Evolutionary conservation across 78 protist genomes (phyloP).

Genomic region (Blattamonas nauphoetae): DNA sequence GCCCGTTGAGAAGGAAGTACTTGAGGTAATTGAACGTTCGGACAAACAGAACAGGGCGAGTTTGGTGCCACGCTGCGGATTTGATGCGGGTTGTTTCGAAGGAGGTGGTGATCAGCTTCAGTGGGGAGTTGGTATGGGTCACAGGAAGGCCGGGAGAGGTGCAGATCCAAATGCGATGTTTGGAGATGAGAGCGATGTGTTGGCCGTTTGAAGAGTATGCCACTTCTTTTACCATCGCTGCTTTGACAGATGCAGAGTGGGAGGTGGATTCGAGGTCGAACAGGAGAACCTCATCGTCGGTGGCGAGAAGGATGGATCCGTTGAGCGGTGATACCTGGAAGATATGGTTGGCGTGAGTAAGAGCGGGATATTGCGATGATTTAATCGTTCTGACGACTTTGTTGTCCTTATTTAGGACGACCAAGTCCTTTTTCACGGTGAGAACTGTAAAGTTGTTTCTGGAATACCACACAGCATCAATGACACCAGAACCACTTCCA

Average conservation of each 20-base stretch:
- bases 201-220: background rate
- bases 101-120: background rate
- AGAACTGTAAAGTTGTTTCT: background rate
- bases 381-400: background rate
- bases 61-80: background rate
- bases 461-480: background rate
- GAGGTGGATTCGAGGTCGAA: conserved; percentile 8
- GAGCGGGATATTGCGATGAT: background rate
- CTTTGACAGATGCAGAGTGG: background rate
- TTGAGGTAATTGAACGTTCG: conserved; percentile 1
- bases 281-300: background rate
- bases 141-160: background rate
- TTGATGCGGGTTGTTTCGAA: conserved; percentile 10
- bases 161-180: background rate
- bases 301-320: background rate
- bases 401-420: background rate
- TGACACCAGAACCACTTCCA: background rate
- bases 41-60: background rate
- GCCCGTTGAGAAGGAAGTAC: conserved; percentile 17
- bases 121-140: background rate
- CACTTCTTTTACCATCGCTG: background rate
- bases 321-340: background rate
- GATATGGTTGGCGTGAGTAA: background rate
- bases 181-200: conserved; percentile 9
- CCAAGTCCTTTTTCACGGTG: background rate